Evolutionary conservation across 495 filamentous ascomycete genomes (phyloP), one percentile per base, ranked within the genome.

Genomic region (Xeromyces bisporus): DNA sequence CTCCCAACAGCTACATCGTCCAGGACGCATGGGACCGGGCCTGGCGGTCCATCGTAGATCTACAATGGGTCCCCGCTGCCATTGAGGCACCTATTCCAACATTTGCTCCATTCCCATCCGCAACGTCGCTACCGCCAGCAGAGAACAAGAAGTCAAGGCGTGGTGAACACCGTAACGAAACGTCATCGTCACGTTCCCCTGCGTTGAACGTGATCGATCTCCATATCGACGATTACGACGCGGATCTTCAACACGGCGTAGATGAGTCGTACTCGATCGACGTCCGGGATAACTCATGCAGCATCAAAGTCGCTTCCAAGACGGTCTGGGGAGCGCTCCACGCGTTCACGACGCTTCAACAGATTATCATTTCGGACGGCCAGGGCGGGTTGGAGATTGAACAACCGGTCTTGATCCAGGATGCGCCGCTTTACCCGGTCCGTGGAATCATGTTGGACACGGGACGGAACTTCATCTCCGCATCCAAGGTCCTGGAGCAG

Each of bases 191-290:
- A n/a, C n/a, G n/a, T n/a, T 17, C 46, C 15, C 29, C 49, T 4
- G 38, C 38, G 1, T 36, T 51, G 7, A 47, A 51, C 7, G 46
- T 33, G 15, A 44, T 63, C 8, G 55, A 58, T 10, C 49, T 71
- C 7, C 36, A 49, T n/a, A 43, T 71, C 7, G 33, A 44, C 2
- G 49, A 69, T 30, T 35, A 31, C 10, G 27, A 54, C 14, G 64
- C 58, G 0, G 53, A 60, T 30, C 47, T 69, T 9, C 59, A 65
- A 30, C 61, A 67, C 39, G 66, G 61, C 0, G 66, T 70, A 12
- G 62, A 72, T 40, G 69, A 73, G 42, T 68, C 66, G 0, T 73
- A 72, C 42, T 65, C 61, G n/a, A 38, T 73, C 12, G 51, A 59
- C 11, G 55, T 69, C 21, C 24, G 35, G 6, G 40, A 47, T 7